A percentile compares a stretch with the other conserved stretches of the same genome.
These are phyloP conservation scores for Gardenia jasminoides DNA, from an alignment of 257 asterid genomes.

Conservation along the genomic window DNA sequence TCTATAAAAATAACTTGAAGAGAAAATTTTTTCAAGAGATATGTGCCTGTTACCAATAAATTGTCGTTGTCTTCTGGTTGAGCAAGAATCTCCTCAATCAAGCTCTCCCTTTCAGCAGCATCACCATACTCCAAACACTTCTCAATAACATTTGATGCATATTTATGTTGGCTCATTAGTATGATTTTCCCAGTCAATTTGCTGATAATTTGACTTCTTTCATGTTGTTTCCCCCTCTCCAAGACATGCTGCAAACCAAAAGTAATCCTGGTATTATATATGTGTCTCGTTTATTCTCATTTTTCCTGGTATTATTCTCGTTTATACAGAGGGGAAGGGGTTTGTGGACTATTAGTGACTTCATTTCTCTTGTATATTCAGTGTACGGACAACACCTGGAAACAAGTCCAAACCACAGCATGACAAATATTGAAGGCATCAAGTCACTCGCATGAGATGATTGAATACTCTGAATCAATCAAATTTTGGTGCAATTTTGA, in stretches of 20 bases:
- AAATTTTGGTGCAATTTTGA: neutral
- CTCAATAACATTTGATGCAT: slow-evolving; percentile 86
- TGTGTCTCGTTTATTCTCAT: neutral
- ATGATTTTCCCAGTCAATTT: slow-evolving; percentile 64
- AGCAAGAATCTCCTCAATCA: slow-evolving; percentile 73
- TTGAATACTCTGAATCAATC: neutral
- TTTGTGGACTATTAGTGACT: neutral
- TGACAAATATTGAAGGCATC: neutral
- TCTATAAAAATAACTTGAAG: neutral
- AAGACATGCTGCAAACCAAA: slow-evolving; percentile 58
- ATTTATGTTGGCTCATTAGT: slow-evolving; percentile 80
- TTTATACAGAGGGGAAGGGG: neutral
- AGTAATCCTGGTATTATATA: neutral
- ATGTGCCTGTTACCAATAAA: slow-evolving; percentile 49
- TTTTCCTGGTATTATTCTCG: neutral
- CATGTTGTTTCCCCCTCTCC: slow-evolving; percentile 71
- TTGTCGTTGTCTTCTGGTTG: slow-evolving; percentile 61
- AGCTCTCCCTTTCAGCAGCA: slow-evolving; percentile 47
- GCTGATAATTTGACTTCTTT: slow-evolving; percentile 60
- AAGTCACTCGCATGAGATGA: neutral
- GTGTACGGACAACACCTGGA: neutral
- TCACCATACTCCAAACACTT: slow-evolving; percentile 71
- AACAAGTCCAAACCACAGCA: neutral
- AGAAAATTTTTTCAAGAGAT: neutral
- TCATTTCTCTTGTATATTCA: neutral